These are phyloP conservation scores for Aureobasidium sp. DNA, from an alignment of 2,329 filamentous ascomycete genomes.

Conservation along the genomic window DNA sequence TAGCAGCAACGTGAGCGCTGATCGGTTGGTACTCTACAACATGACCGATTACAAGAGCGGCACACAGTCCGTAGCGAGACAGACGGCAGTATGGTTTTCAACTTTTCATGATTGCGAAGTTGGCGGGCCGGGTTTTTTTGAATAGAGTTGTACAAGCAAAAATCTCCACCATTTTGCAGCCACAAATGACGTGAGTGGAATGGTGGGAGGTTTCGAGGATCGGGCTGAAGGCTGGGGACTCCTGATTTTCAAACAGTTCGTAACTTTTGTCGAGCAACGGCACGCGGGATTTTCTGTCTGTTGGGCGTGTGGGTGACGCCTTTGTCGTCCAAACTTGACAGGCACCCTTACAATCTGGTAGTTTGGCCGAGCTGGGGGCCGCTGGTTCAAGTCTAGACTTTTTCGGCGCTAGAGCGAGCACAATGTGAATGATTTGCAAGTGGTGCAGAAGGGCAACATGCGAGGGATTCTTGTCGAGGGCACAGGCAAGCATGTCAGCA, in stretches of 20 bases:
- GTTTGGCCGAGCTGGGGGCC: constrained; percentile 7
- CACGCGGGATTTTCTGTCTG: constrained; percentile 2
- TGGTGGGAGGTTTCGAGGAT: neutral
- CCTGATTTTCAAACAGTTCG: neutral
- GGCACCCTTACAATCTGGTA: constrained; percentile 6
- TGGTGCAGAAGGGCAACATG: neutral
- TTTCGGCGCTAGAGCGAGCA: neutral
- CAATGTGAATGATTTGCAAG: constrained; percentile 2
- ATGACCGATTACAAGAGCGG: neutral
- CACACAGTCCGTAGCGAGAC: neutral
- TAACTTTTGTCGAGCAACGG: constrained; percentile 2
- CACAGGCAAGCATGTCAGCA: neutral
- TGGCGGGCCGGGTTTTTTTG: neutral
- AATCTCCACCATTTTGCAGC: constrained; percentile 6
- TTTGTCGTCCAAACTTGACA: constrained; percentile 4
- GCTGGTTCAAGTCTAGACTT: constrained; percentile 7
- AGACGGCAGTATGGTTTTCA: neutral
- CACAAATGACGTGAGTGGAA: constrained; percentile 5
- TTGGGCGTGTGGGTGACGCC: neutral
- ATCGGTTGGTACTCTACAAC: neutral
- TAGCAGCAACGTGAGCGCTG: neutral
- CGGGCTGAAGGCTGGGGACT: constrained; percentile 5
- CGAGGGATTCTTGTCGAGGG: neutral
- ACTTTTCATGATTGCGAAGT: neutral
- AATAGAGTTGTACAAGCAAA: constrained; percentile 9